Evolutionary conservation across 2,329 filamentous ascomycete species (phyloP).

Genomic region (Aspergillus sergii): DNA sequence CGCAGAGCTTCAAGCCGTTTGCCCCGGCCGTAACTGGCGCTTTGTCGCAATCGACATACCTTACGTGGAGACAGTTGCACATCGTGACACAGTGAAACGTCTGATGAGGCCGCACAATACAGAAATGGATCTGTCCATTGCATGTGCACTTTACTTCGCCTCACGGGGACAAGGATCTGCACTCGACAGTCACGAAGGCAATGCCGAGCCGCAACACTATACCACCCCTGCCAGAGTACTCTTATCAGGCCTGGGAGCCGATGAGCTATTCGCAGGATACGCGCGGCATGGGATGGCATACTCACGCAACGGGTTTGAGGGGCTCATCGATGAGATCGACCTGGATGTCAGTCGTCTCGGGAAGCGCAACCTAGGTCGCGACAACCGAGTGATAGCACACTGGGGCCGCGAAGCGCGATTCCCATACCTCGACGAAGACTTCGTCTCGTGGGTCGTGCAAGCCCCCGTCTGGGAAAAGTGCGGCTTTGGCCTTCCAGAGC

Average conservation of each 20-base stretch:
- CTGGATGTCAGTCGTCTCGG: conserved; percentile 84
- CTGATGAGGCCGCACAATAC: conserved; percentile 94
- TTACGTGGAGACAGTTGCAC: conserved; percentile 70
- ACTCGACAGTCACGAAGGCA: conserved; percentile 29
- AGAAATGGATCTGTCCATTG: conserved; percentile 98
- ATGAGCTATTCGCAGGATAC: conserved; percentile 95
- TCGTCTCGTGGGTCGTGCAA: conserved; percentile 78
- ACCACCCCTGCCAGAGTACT: conserved; percentile 77
- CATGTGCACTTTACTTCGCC: conserved; percentile 91
- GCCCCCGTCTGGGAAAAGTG: conserved; percentile 82
- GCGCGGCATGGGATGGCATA: conserved; percentile 80
- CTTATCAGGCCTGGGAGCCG: conserved; percentile 88
- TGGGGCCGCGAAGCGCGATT: conserved; percentile 90
- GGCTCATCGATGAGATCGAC: conserved; percentile 77
- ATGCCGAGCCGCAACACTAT: conserved; percentile 47
- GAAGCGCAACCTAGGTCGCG: conserved; percentile 90
- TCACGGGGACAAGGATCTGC: conserved; percentile 68
- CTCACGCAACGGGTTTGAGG: conserved; percentile 66
- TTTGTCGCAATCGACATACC: conserved; percentile 81
- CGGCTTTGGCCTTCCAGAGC: conserved; percentile 67
- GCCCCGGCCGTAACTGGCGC: conserved; percentile 74
- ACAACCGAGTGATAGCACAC: conserved; percentile 86
- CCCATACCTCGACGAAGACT: conserved; percentile 83
- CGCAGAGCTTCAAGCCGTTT: conserved; percentile 70
- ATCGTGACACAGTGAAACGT: conserved; percentile 69